These are phyloP conservation scores for Beta vulgaris DNA, from an alignment of 148 eudicot species.

Conservation along the genomic window DNA sequence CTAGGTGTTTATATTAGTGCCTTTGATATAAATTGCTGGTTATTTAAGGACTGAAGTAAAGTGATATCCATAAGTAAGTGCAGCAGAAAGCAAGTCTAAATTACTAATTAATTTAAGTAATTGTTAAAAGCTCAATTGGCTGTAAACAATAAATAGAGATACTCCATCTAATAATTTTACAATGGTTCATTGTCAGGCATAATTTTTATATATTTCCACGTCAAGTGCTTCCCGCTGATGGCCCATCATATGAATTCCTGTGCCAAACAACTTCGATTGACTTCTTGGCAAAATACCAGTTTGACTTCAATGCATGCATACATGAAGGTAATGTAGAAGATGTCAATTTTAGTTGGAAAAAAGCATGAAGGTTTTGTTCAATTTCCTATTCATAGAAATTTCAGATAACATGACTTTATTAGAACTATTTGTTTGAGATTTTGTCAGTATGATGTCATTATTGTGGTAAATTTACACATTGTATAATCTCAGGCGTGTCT, in stretches of 20 bases:
- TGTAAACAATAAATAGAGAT: neutral
- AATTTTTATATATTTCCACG: conserved; percentile 90
- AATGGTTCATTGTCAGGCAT: conserved; percentile 50
- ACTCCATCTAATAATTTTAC: neutral
- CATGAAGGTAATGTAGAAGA: conserved; percentile 52
- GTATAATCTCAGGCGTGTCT: conserved; percentile 89
- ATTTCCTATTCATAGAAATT: neutral
- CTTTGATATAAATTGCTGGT: neutral
- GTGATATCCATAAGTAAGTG: neutral
- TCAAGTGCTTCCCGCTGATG: conserved; percentile 60
- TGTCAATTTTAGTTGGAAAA: too few species aligned
- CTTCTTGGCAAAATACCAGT: conserved; percentile 83
- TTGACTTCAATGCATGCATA: conserved; percentile 90
- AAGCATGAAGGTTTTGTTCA: too few species aligned
- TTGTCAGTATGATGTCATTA: conserved; percentile 3
- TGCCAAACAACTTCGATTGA: conserved; percentile 90
- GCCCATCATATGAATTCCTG: conserved; percentile 61
- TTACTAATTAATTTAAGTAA: neutral
- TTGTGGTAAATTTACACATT: conserved; percentile 51
- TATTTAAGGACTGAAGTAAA: neutral
- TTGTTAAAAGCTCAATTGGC: neutral
- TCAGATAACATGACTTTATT: neutral
- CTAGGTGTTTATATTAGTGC: neutral
- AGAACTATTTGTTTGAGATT: neutral
- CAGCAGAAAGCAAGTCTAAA: neutral